A percentile compares a stretch with the other conserved stretches of the same genome.
Evolutionary conservation across 2,329 filamentous ascomycete species (phyloP).

Genomic region (Sarocladium oryzae): DNA sequence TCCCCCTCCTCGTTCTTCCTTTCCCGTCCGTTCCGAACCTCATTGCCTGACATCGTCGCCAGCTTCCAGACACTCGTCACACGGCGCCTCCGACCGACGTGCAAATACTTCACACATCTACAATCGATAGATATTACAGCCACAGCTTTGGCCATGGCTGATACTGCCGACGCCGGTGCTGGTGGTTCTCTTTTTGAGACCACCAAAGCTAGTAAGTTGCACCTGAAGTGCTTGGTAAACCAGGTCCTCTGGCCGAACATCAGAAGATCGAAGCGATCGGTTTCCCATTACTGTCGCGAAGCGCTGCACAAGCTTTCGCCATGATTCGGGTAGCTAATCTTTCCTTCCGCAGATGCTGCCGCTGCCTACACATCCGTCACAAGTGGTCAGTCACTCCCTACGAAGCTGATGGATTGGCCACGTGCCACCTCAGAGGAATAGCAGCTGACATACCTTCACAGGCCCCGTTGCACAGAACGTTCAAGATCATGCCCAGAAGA

Average conservation of each 20-base stretch:
- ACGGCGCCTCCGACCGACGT: neutral
- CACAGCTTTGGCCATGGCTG: constrained; percentile 21
- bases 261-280: too few species aligned
- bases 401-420: neutral
- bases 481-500: constrained; percentile 49
- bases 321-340: neutral
- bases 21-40: neutral
- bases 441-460: constrained; percentile 19
- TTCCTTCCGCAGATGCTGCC: constrained; percentile 34
- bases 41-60: constrained; percentile 3
- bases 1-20: neutral
- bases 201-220: constrained; percentile 47
- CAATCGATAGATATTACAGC: neutral
- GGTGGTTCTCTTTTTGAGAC: constrained; percentile 38
- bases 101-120: neutral
- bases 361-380: constrained; percentile 42
- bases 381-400: constrained; percentile 33
- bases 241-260: too few species aligned
- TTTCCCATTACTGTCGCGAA: neutral
- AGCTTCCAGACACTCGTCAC: neutral
- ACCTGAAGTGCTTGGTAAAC: constrained; percentile 18
- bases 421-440: constrained; percentile 4
- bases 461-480: constrained; percentile 54
- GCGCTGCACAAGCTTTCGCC: neutral
- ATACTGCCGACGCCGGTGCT: constrained; percentile 39